These are phyloP conservation scores for Monosporascus sp. DNA, from an alignment of 2,329 filamentous ascomycete species.

Conservation along the genomic window DNA sequence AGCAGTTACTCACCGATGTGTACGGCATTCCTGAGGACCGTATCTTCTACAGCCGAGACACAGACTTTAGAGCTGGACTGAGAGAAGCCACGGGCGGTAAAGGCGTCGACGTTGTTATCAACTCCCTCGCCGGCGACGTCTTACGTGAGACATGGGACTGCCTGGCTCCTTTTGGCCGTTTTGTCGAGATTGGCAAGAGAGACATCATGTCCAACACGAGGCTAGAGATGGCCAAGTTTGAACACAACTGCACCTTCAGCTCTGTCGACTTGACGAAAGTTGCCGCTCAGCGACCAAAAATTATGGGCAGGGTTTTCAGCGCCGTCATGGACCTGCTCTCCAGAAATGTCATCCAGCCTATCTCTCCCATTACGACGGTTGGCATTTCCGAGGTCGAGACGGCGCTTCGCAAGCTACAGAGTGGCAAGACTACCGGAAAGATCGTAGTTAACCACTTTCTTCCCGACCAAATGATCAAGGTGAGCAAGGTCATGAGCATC, in stretches of 20 bases:
- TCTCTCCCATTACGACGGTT: too few relatives aligned
- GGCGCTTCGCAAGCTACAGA: conserved; percentile 25
- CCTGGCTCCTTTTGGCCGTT: conserved; percentile 26
- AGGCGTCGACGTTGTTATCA: conserved; percentile 27
- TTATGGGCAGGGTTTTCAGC: too few relatives aligned
- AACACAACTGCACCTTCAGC: conserved; percentile 8
- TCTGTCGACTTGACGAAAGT: conserved; percentile 8
- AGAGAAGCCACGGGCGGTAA: conserved; percentile 16
- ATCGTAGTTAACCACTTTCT: conserved; percentile 34
- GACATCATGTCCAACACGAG: conserved; percentile 27
- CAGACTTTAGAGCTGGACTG: conserved; percentile 23
- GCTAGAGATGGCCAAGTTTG: conserved; percentile 33
- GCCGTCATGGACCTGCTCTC: too few relatives aligned
- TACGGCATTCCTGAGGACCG: conserved; percentile 23
- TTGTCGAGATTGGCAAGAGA: conserved; percentile 10
- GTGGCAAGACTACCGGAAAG: conserved; percentile 36
- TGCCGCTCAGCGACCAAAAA: background rate
- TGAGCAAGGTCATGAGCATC: too few relatives aligned
- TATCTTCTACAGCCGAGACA: conserved; percentile 26
- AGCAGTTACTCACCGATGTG: conserved; percentile 17
- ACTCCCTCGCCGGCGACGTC: conserved; percentile 25
- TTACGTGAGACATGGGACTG: conserved; percentile 27
- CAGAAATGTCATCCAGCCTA: too few relatives aligned
- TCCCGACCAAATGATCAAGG: too few relatives aligned
- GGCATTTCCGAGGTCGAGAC: too few relatives aligned